phyloP scores from a whole-genome alignment of 768 basidiomycete genomes.

The Macrolepiota fuliginosa region DNA sequence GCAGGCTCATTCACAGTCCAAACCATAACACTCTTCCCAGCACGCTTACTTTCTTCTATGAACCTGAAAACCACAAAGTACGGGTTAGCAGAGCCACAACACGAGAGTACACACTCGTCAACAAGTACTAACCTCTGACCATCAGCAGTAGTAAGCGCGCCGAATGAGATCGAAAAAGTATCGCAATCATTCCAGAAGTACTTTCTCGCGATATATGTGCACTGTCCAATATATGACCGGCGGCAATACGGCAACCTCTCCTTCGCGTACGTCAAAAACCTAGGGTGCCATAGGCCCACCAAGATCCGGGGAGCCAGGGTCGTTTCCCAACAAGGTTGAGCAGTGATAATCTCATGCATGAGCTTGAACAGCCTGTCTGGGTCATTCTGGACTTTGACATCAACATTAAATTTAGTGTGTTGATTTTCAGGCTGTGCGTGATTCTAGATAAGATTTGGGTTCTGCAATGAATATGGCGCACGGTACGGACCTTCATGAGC shows the following conservation, averaged over 20 bases:
- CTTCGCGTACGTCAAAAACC: slow-evolving; percentile 79
- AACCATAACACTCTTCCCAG: slow-evolving; percentile 84
- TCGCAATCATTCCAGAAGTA: slow-evolving; percentile 91
- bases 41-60: slow-evolving; percentile 69
- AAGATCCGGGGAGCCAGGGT: slow-evolving; percentile 76
- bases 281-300: slow-evolving; percentile 88
- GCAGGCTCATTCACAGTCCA: slow-evolving; percentile 95
- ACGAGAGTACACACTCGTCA: background rate
- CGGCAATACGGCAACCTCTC: slow-evolving; percentile 76
- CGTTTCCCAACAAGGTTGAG: slow-evolving; percentile 71
- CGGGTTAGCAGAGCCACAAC: background rate
- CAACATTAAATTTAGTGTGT: slow-evolving; percentile 81
- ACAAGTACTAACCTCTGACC: slow-evolving; percentile 59
- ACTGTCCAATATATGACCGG: slow-evolving; percentile 81
- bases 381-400: slow-evolving; percentile 93
- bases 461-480: background rate
- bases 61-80: slow-evolving; percentile 49
- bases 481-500: slow-evolving; percentile 65
- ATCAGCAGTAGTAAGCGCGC: slow-evolving; percentile 63
- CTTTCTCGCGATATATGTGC: slow-evolving; percentile 66
- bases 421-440: slow-evolving; percentile 61
- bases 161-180: slow-evolving; percentile 84
- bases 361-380: slow-evolving; percentile 80
- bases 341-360: slow-evolving; percentile 67
- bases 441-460: background rate